These are phyloP conservation scores for Scheffersomyces segobiensis DNA, from an alignment of 1,139 yeast species.

Conservation along the genomic window DNA sequence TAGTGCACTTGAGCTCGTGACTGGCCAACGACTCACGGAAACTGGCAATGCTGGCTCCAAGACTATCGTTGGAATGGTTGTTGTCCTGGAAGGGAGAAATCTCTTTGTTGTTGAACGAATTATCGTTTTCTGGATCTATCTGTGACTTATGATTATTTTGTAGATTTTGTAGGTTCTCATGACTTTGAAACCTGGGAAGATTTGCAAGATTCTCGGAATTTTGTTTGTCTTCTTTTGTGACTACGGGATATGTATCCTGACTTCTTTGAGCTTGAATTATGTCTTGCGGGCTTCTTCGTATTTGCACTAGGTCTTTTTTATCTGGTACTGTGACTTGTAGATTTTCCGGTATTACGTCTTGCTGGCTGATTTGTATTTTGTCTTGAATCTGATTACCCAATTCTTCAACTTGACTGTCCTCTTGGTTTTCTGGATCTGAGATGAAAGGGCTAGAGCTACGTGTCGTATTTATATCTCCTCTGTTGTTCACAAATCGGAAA, in stretches of 20 bases:
- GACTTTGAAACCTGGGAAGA: background rate
- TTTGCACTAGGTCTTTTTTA: background rate
- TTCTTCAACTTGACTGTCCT: background rate
- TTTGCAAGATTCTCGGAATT: background rate
- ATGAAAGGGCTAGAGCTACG: constrained; percentile 2
- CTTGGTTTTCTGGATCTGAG: constrained; percentile 1
- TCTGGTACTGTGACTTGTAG: background rate
- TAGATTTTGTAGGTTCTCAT: background rate
- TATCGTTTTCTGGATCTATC: background rate
- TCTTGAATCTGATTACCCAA: background rate
- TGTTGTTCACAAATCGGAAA: background rate
- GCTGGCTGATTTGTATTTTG: background rate
- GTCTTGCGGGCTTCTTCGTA: background rate
- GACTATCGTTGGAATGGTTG: background rate
- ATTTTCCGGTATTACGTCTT: background rate
- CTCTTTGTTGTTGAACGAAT: background rate
- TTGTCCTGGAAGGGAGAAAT: background rate
- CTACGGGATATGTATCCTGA: background rate
- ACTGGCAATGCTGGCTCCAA: constrained; percentile 20
- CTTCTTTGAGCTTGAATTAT: background rate
- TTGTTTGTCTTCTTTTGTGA: background rate
- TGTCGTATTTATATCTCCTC: background rate
- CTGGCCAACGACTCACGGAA: constrained; percentile 23
- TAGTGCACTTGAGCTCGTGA: background rate
- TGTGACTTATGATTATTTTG: background rate